Conservation (phyloP, 345 rosid species). For the Iberis pinnata region DNA sequence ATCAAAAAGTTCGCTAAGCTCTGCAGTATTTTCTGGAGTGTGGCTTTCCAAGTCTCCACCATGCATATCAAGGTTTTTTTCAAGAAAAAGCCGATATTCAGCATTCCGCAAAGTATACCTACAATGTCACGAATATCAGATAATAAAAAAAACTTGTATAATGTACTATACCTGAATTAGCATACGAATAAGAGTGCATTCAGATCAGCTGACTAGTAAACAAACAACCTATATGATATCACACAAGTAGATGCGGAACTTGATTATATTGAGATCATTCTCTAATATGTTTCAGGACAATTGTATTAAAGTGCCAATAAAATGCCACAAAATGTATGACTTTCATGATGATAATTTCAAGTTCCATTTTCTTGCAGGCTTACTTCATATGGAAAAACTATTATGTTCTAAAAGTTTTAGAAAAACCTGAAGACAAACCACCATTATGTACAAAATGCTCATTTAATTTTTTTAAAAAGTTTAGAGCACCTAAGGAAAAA, state of each 20-base stretch:
- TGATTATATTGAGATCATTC: background rate
- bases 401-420: no score
- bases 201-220: background rate
- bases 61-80: conserved; percentile 55
- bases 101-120: conserved; percentile 91
- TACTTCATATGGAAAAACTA: background rate
- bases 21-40: conserved; percentile 32
- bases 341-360: background rate
- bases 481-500: background rate
- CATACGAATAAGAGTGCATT: background rate
- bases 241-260: background rate
- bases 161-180: no score
- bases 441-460: no score
- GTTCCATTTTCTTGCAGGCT: background rate
- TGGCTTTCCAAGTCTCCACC: conserved; percentile 42
- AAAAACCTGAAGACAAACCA: no score
- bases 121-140: conserved; percentile 24
- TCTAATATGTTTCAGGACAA: background rate
- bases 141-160: background rate
- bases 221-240: conserved; percentile 3
- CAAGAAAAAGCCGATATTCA: conserved; percentile 89
- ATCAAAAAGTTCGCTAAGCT: conserved; percentile 23
- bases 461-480: no score
- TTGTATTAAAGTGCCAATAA: background rate
- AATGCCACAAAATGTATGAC: background rate